phyloP scores from a whole-genome alignment of 192 early-diverging fungal genomes.

The Backusella westeae region DNA sequence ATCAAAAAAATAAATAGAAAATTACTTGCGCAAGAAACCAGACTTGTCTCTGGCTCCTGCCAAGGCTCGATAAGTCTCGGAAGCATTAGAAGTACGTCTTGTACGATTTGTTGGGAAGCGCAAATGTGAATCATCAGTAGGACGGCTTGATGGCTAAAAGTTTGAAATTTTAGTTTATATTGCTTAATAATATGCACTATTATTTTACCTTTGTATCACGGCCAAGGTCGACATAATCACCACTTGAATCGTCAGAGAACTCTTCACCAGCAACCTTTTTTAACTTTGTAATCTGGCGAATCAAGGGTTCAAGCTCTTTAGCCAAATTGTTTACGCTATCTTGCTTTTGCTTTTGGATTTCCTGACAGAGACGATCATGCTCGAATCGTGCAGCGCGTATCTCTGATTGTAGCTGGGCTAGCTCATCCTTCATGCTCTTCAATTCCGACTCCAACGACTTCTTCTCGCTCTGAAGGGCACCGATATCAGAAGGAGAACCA shows the following conservation, averaged over 20 bases:
- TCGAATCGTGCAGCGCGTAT: slow-evolving; percentile 1
- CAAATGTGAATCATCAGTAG: background rate
- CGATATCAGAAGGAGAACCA: background rate
- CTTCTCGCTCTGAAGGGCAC: slow-evolving; percentile 16
- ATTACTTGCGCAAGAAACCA: background rate
- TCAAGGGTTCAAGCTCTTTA: slow-evolving; percentile 19
- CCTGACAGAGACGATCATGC: slow-evolving; percentile 1
- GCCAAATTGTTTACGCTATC: slow-evolving; percentile 8
- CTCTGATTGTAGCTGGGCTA: slow-evolving; percentile 1
- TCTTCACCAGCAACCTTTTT: slow-evolving; percentile 13
- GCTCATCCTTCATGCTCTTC: slow-evolving; percentile 12
- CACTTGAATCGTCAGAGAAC: background rate
- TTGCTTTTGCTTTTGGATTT: slow-evolving; percentile 7
- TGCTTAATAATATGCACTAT: background rate
- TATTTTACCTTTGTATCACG: background rate
- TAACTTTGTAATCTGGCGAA: slow-evolving; percentile 19
- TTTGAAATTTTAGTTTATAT: background rate
- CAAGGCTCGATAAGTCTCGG: background rate
- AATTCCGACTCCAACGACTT: slow-evolving; percentile 7
- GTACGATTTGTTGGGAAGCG: background rate
- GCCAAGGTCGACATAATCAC: slow-evolving; percentile 7
- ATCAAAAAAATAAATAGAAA: background rate
- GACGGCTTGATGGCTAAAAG: background rate
- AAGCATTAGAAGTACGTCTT: slow-evolving; percentile 2
- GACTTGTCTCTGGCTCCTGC: background rate